Percentiles rank a stretch among this genome's conserved stretches.
Conservation (phyloP, 73 alveolate species). For the Durusdinium trenchii region DNA sequence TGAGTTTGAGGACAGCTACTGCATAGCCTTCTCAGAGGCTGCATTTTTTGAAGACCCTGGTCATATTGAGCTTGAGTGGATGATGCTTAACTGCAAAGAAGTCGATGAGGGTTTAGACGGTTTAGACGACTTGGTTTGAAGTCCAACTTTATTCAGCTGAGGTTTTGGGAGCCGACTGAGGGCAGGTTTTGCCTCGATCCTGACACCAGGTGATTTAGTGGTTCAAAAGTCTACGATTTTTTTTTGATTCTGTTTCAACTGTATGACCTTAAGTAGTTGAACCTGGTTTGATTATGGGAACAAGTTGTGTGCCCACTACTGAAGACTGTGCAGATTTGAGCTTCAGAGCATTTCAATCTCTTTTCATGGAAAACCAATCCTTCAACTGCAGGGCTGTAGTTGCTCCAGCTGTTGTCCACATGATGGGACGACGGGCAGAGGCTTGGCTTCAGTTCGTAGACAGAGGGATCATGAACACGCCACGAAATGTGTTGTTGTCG, state of each 20-base stretch:
- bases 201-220: not conserved
- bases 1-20: conserved; percentile 13
- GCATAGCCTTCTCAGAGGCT: conserved; percentile 41
- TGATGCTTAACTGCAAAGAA: not conserved
- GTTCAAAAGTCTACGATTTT: not conserved
- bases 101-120: not conserved
- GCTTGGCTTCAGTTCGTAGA: not conserved
- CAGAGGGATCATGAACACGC: not conserved
- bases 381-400: conserved; percentile 19
- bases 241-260: not conserved
- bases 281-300: not conserved
- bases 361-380: not conserved
- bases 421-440: conserved; percentile 46
- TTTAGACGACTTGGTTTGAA: not conserved
- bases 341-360: not conserved
- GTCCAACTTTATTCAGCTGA: not conserved
- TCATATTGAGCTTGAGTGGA: conserved; percentile 70
- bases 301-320: too few species aligned
- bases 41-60: conserved; percentile 54
- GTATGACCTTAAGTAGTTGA: not conserved
- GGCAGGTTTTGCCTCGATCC: conserved; percentile 33
- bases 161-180: conserved; percentile 29
- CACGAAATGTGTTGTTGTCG: not conserved
- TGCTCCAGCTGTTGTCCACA: conserved; percentile 48
- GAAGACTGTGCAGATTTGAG: too few species aligned